Evolutionary conservation across 805 yeast species (phyloP).

Genomic region (Priceomyces castillae): DNA sequence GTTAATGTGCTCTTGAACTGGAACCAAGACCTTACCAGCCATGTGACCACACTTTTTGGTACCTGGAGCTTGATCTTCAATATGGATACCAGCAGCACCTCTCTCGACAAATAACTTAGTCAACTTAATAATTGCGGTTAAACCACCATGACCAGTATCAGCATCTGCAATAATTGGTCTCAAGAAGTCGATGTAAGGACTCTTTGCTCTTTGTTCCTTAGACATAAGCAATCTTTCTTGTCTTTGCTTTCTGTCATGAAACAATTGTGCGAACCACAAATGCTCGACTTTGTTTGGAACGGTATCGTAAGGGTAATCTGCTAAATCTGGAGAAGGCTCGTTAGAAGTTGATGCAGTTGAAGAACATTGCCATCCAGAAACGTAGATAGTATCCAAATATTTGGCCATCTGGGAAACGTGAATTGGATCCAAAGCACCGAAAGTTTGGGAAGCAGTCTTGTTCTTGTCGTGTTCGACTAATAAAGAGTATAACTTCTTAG

Average conservation of each 20-base stretch:
- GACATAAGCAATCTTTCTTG: conserved; percentile 71
- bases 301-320: conserved; percentile 98
- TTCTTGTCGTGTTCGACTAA: conserved; percentile 69
- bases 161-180: conserved; percentile 97
- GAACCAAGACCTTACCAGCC: conserved; percentile 98
- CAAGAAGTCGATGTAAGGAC: conserved; percentile 78
- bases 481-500: conserved; percentile 74
- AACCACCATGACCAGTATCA: conserved; percentile 99
- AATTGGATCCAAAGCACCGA: conserved; percentile 94
- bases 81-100: conserved; percentile 98
- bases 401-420: conserved; percentile 97
- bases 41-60: conserved; percentile 98
- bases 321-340: conserved; percentile 97
- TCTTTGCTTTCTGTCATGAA: conserved; percentile 96
- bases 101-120: conserved; percentile 95
- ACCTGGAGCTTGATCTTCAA: conserved; percentile 99
- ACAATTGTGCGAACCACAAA: conserved; percentile 91
- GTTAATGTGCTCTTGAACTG: conserved; percentile 96
- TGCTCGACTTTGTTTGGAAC: conserved; percentile 98
- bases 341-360: conserved; percentile 96
- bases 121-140: conserved; percentile 92
- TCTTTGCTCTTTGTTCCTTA: conserved; percentile 62
- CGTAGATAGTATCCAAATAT: conserved; percentile 87
- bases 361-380: conserved; percentile 98
- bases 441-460: conserved; percentile 80